Conservation (phyloP, 2,329 filamentous ascomycete genomes). For the Trichoderma sp. region DNA sequence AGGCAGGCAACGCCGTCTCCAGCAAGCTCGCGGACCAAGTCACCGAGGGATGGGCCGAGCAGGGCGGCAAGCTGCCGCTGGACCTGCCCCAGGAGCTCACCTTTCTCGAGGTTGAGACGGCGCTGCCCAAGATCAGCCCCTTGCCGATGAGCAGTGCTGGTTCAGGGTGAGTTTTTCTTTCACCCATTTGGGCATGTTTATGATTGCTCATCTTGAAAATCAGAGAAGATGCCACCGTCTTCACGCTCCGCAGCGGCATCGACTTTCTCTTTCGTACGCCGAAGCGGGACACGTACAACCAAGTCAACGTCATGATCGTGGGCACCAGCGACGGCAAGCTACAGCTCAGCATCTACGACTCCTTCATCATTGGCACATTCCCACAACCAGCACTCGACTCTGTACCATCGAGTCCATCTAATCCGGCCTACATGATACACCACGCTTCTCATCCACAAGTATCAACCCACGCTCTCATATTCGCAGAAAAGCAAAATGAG, state of each 20-base stretch:
- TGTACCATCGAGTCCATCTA: conserved; percentile 26
- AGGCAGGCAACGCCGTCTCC: conserved; percentile 30
- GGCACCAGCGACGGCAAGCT: conserved; percentile 71
- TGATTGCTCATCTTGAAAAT: neutral
- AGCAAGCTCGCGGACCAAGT: conserved; percentile 30
- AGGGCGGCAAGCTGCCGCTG: conserved; percentile 34
- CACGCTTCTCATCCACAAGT: conserved; percentile 74
- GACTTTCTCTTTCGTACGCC: conserved; percentile 69
- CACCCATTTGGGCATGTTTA: too few species aligned
- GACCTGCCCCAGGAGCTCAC: conserved; percentile 74
- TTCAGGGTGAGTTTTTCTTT: conserved; percentile 54
- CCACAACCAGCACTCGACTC: conserved; percentile 47
- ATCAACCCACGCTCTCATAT: conserved; percentile 75
- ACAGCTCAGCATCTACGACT: conserved; percentile 82
- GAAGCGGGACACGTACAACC: conserved; percentile 66
- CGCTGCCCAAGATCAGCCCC: conserved; percentile 74
- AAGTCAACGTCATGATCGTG: conserved; percentile 77
- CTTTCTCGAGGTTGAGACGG: conserved; percentile 73
- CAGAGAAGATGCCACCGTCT: conserved; percentile 61
- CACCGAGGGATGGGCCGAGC: conserved; percentile 18
- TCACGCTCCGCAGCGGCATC: conserved; percentile 69
- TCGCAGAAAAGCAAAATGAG: conserved; percentile 45
- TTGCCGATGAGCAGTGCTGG: conserved; percentile 64
- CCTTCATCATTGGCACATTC: conserved; percentile 75
- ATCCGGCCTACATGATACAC: conserved; percentile 45